Base-by-base conservation (phyloP, 2,329 filamentous ascomycete genomes). In the Sarocladium strictum region DNA sequence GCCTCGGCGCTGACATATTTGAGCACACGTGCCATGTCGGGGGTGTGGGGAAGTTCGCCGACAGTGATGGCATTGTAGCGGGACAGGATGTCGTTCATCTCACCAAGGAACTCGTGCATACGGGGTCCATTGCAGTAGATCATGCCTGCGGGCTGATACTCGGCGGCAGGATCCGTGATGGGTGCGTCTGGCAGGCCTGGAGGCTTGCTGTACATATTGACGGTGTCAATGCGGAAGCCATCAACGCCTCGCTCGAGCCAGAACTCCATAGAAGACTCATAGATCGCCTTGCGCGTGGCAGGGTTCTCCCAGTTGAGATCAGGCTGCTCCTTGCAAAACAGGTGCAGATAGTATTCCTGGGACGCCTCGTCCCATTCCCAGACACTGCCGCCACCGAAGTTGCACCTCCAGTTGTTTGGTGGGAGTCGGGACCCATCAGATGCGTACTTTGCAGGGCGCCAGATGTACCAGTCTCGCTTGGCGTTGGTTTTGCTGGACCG, bases 291-390 rank as follows among this genome's bases (percentile, higher is more conserved):
- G 15, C 88, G 79, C 0, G 87, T 81, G 10, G 79, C 81, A 0
- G 76, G 75, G 55, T 86, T 87, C 63, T 92, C 87, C 88, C 89
- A 94, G 69, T 94, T 94, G n/a, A 94, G 76, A 61, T 94, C 90
- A 0, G 90, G 89, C 65, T 93, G 89, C 59, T 89, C 83, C 4
- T 79, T 79, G 6, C 85, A 83, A 66, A 90, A 95, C 11, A 94
- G 76, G 58, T 87, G 84, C 0, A 92, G 79, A 62, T 90, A 92
- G 67, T 90, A 92, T 68, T 92, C 86, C 49, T 78, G 75, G 0
- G 87, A 89, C n/a, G 69, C 65, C 59, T 88, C 83, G 61, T 91
- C 87, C 73, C 82, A 92, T 56, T 84, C 74, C 87, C 86, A 90
- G 0, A 78, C 81, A 53, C 79, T 79, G 15, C 77, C 79, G 29